Evolutionary conservation across 139 green algal species (phyloP).

Genomic region (Haematococcus lacustris): DNA sequence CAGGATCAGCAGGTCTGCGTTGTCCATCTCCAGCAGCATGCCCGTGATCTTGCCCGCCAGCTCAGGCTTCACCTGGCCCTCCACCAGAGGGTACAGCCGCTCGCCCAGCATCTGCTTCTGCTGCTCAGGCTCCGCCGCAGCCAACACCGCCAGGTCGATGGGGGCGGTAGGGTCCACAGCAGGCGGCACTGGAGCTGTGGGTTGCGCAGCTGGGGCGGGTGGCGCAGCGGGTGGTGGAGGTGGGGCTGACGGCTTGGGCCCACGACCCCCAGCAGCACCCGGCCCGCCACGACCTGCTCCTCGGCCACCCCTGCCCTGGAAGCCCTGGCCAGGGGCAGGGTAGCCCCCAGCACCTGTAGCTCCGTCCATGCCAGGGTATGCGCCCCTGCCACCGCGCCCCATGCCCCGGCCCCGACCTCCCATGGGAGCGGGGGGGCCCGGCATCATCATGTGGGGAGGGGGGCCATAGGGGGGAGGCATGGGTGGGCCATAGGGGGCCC

Average conservation of each 20-base stretch:
- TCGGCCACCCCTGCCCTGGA: not conserved
- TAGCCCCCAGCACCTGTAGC: not conserved
- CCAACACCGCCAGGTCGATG: not conserved
- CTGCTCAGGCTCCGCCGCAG: not conserved
- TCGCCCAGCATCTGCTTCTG: not conserved
- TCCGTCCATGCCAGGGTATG: too few relatives aligned
- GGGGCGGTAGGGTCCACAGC: not conserved
- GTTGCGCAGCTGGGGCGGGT: not conserved
- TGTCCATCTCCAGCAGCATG: constrained; percentile 95
- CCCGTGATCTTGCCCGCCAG: constrained; percentile 91
- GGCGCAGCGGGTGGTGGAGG: not conserved
- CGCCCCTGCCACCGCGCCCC: constrained; percentile 20
- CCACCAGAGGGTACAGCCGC: not conserved
- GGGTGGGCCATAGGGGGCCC: not conserved
- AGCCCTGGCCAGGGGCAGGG: not conserved
- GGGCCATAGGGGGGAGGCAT: too few relatives aligned
- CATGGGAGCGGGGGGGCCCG: not conserved
- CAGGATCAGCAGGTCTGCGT: constrained; percentile 82
- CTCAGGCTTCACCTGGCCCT: constrained; percentile 51
- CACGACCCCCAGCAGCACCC: not conserved
- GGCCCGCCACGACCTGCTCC: too few relatives aligned
- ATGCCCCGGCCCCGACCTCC: constrained; percentile 18
- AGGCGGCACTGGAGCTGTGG: not conserved
- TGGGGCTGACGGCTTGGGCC: not conserved
- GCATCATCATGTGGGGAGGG: not conserved